These are phyloP conservation scores for Remersonia thermophila DNA, from an alignment of 2,329 filamentous ascomycete species.

Conservation along the genomic window DNA sequence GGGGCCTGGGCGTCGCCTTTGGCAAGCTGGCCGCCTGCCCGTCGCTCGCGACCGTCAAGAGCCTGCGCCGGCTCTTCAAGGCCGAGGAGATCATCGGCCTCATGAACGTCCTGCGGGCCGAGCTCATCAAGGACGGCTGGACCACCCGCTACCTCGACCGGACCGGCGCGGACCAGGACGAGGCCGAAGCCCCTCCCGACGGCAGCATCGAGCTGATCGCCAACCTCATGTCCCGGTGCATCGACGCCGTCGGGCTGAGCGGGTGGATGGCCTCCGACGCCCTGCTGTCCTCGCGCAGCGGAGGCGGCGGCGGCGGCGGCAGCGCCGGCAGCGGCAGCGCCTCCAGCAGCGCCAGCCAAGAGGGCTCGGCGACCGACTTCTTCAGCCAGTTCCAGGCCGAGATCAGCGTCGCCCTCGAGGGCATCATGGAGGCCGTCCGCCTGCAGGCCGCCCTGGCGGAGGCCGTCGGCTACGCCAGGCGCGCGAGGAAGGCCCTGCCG, in stretches of 20 bases:
- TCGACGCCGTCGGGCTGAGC: slow-evolving; percentile 62
- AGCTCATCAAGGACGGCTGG: slow-evolving; percentile 65
- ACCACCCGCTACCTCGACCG: slow-evolving; percentile 57
- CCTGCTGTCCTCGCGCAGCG: no score
- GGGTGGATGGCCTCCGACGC: slow-evolving; percentile 60
- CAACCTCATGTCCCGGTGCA: slow-evolving; percentile 57
- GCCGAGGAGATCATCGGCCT: slow-evolving; percentile 59
- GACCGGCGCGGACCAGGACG: slow-evolving; percentile 23
- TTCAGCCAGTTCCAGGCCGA: slow-evolving; percentile 55
- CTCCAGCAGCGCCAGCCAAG: slow-evolving; percentile 29
- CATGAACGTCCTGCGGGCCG: slow-evolving; percentile 59
- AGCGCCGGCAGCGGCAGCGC: no score
- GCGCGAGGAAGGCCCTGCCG: slow-evolving; percentile 16
- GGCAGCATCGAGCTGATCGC: slow-evolving; percentile 59
- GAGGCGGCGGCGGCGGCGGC: no score
- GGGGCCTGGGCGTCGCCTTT: slow-evolving; percentile 55
- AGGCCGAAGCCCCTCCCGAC: slow-evolving; percentile 44
- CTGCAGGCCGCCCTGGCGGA: slow-evolving; percentile 54
- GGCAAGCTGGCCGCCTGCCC: slow-evolving; percentile 58
- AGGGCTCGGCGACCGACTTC: slow-evolving; percentile 47
- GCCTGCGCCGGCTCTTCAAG: slow-evolving; percentile 50
- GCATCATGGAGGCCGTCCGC: slow-evolving; percentile 55
- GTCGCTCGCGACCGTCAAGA: slow-evolving; percentile 43
- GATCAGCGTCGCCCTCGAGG: slow-evolving; percentile 58
- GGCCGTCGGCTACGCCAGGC: slow-evolving; percentile 48